phyloP scores from a whole-genome alignment of 768 basidiomycete genomes.

The Naematelia encephala region DNA sequence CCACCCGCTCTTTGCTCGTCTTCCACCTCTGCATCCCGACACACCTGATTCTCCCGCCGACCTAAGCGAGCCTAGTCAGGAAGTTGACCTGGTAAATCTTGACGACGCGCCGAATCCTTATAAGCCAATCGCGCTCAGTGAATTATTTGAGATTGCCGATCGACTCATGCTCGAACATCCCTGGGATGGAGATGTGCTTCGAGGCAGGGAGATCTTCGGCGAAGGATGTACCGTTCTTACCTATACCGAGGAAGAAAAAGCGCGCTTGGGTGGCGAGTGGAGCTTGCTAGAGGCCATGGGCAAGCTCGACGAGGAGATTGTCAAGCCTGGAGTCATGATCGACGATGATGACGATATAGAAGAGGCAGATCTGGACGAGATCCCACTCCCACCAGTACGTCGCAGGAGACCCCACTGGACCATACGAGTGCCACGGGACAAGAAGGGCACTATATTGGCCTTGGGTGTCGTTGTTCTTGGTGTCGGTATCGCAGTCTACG shows the following conservation, averaged over 20 bases:
- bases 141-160: slow-evolving; percentile 42
- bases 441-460: slow-evolving; percentile 24
- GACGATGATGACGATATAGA: slow-evolving; percentile 23
- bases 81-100: background rate
- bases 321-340: slow-evolving; percentile 18
- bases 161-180: slow-evolving; percentile 39
- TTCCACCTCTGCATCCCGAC: slow-evolving; percentile 47
- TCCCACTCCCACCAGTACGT: slow-evolving; percentile 1
- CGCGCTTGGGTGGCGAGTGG: background rate
- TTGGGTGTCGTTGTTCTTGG: slow-evolving; percentile 28
- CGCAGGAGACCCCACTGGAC: slow-evolving; percentile 5
- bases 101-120: slow-evolving; percentile 36
- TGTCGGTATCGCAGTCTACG: slow-evolving; percentile 30
- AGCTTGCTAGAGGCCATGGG: slow-evolving; percentile 9
- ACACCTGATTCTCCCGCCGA: slow-evolving; percentile 17
- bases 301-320: slow-evolving; percentile 26
- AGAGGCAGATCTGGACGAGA: background rate
- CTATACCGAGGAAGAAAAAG: slow-evolving; percentile 26
- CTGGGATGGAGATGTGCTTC: slow-evolving; percentile 34
- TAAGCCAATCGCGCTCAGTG: slow-evolving; percentile 41
- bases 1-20: slow-evolving; percentile 49
- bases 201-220: slow-evolving; percentile 46
- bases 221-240: slow-evolving; percentile 38
- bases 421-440: slow-evolving; percentile 16
- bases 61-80: background rate